A percentile compares a stretch with the other conserved stretches of the same genome.
Evolutionary conservation across 192 early-diverging fungal genomes (phyloP).

Genomic region (Helicostylum pulchrum): DNA sequence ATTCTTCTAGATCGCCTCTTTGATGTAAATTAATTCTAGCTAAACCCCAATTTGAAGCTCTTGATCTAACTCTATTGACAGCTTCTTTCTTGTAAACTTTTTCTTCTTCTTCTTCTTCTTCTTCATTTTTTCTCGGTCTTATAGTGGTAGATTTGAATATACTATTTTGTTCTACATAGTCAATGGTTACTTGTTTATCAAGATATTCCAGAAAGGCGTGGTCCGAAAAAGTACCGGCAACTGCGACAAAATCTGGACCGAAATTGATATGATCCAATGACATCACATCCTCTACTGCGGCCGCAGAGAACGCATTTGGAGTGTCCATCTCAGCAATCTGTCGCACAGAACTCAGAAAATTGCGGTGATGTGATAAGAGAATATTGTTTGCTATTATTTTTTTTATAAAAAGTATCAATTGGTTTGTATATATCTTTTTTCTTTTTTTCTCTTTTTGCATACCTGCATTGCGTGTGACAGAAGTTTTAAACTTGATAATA

Average conservation of each 20-base stretch:
- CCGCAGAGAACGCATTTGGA: neutral
- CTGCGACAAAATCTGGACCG: conserved; percentile 14
- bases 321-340: neutral
- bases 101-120: neutral
- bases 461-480: conserved; percentile 13
- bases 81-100: neutral
- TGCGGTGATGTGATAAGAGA: conserved; percentile 11
- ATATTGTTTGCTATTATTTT: conserved; percentile 13
- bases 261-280: conserved; percentile 14
- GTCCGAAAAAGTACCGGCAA: conserved; percentile 29
- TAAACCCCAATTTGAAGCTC: conserved; percentile 47
- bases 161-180: conserved; percentile 30
- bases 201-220: conserved; percentile 23
- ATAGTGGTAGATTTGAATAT: conserved; percentile 12
- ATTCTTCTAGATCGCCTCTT: conserved; percentile 41
- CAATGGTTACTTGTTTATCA: neutral
- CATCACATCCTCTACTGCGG: conserved; percentile 2
- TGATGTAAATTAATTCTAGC: conserved; percentile 36
- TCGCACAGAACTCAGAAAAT: neutral
- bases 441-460: conserved; percentile 1
- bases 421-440: neutral
- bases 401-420: conserved; percentile 3
- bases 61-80: neutral
- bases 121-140: neutral
- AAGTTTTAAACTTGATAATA: conserved; percentile 33